These are phyloP conservation scores for Ustilago crameri DNA, from an alignment of 1,284 basidiomycete species.

Conservation along the genomic window DNA sequence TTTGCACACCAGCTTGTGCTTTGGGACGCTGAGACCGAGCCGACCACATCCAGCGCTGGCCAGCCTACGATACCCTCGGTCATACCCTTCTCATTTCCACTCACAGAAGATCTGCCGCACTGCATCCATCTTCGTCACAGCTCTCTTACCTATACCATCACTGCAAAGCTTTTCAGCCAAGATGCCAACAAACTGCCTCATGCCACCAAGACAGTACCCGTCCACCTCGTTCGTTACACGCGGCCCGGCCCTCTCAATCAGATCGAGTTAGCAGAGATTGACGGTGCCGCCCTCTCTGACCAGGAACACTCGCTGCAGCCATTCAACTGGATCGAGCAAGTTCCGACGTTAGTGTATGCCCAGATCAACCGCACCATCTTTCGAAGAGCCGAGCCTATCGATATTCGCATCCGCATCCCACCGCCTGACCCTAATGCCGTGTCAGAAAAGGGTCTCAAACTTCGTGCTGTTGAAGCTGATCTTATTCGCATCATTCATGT, in stretches of 20 bases:
- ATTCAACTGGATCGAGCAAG: constrained; percentile 47
- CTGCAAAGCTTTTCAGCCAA: constrained; percentile 48
- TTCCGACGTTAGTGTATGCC: constrained; percentile 49
- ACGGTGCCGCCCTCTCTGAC: constrained; percentile 19
- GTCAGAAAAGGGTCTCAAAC: constrained; percentile 53
- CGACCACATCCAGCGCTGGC: constrained; percentile 26
- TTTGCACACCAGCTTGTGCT: constrained; percentile 49
- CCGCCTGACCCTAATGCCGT: constrained; percentile 49
- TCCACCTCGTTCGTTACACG: constrained; percentile 63
- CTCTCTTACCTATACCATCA: constrained; percentile 55
- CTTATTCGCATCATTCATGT: constrained; percentile 59
- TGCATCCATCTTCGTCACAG: constrained; percentile 61
- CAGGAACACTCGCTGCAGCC: constrained; percentile 48
- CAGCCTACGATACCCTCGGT: constrained; percentile 41
- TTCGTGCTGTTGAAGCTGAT: constrained; percentile 61
- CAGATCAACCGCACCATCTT: constrained; percentile 62
- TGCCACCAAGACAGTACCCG: constrained; percentile 37
- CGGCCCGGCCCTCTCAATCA: constrained; percentile 44
- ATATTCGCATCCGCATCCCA: constrained; percentile 60
- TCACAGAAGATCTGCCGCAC: constrained; percentile 64
- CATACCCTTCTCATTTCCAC: constrained; percentile 61
- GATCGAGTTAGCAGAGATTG: constrained; percentile 27
- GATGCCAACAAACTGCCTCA: constrained; percentile 24
- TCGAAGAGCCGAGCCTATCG: constrained; percentile 63
- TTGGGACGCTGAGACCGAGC: constrained; percentile 45